Base-by-base conservation (phyloP, 2,329 filamentous ascomycete genomes). In the Mollisia scopiformis region DNA sequence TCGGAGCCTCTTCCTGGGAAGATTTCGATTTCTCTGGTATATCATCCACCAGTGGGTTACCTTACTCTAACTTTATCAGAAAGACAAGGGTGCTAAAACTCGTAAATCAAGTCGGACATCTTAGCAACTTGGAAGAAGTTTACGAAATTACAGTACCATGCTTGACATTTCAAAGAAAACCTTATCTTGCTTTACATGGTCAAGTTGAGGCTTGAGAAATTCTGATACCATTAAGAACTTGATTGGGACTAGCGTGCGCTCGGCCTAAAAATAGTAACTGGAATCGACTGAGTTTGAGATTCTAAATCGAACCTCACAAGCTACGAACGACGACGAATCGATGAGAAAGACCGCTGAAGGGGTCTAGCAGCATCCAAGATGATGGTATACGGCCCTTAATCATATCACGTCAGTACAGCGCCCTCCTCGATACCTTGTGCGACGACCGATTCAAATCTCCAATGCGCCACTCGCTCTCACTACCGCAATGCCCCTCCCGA, bases 401-500 rank as follows among this genome's bases (percentile, higher is more conserved):
- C 30, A 14, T 8, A 23, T 27, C 19, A 11, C 25, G 10, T 54
- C 41, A 46, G 41, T 6, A 30, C 25, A 50, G 14, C 19, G 21
- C 21, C 30, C 30, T 21, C 46, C 3, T 39, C 19, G 21, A 19
- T 14, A 25, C 28, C 43, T 33, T 55, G 39, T 43, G 19, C 33
- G 33, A 28, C 47, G 46, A 57, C 47, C 46, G 39, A 52, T 31
- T 41, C 28, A 28, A 49, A 19, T 47, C 58, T 43, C 49, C 35
- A 60, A 66, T 67, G 67, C 66, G 61, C 62, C n/a, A 35, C 49
- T 55, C 50, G 39, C 46, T 61, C 53, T 59, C 57, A 63, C 51
- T 30, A 70, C 49, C 62, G 59, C 59, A 62, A 74, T 74, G 73
- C 72, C 69, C 62, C 67, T 74, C 59, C 71, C 72, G 49, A 75